Evolutionary conservation across 2,329 filamentous ascomycete species (phyloP).

Genomic region (Hyphodiscus sp.): DNA sequence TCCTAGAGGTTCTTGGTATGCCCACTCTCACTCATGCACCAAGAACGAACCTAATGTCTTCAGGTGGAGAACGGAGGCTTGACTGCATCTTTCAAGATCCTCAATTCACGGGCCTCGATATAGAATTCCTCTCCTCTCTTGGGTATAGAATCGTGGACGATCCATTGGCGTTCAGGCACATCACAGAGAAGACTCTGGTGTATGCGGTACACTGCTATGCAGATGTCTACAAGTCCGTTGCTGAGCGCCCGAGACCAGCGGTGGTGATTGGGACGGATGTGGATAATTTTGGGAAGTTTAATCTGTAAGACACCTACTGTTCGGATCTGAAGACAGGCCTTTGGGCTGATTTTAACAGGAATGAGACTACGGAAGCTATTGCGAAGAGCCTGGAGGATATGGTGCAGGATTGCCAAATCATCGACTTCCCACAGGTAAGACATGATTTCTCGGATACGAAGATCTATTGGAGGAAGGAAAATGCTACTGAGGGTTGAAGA

Average conservation of each 20-base stretch:
- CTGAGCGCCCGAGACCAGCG: slow-evolving; percentile 18
- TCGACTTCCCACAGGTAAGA: slow-evolving; percentile 26
- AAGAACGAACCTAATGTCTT: background rate
- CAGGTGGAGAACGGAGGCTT: background rate
- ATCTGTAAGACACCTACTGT: slow-evolving; percentile 13
- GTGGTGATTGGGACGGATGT: slow-evolving; percentile 28
- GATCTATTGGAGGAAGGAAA: slow-evolving; percentile 23
- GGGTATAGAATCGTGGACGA: slow-evolving; percentile 24
- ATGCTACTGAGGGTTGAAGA: background rate
- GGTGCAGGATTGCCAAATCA: slow-evolving; percentile 21
- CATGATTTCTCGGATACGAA: slow-evolving; percentile 30
- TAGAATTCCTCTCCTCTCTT: slow-evolving; percentile 22
- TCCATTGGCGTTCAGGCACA: slow-evolving; percentile 24
- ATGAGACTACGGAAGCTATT: slow-evolving; percentile 5
- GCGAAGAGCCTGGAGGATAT: slow-evolving; percentile 18
- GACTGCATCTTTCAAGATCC: slow-evolving; percentile 26
- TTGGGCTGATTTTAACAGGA: slow-evolving; percentile 6
- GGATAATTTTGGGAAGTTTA: slow-evolving; percentile 23
- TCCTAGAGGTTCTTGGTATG: slow-evolving; percentile 19
- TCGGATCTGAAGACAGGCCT: background rate
- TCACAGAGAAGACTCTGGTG: slow-evolving; percentile 23
- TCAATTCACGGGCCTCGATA: slow-evolving; percentile 26
- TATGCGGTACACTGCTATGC: slow-evolving; percentile 32
- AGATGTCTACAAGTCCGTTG: slow-evolving; percentile 23
- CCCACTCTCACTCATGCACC: background rate